Percentiles rank a stretch among this genome's conserved stretches.
Conservation (phyloP, 169 alveolate species). For the Babesia bigemina region DNA sequence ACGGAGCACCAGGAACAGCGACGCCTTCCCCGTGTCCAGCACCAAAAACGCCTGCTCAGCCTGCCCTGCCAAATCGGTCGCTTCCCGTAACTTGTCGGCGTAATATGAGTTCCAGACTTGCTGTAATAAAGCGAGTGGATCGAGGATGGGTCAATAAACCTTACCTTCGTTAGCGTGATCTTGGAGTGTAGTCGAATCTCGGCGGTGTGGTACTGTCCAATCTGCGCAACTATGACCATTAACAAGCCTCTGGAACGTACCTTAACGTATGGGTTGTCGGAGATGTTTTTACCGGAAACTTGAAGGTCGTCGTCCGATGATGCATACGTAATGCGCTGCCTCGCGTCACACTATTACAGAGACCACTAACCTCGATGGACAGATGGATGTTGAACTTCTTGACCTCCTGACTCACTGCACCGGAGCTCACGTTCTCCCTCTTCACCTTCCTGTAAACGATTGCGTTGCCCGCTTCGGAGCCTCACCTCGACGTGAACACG, state of each 20-base stretch:
- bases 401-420: slow-evolving; percentile 51
- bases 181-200: slow-evolving; percentile 69
- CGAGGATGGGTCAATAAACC: neutral
- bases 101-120: slow-evolving; percentile 52
- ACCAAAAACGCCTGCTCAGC: slow-evolving; percentile 64
- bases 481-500: slow-evolving; percentile 65
- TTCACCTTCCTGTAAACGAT: slow-evolving; percentile 45
- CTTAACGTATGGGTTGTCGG: slow-evolving; percentile 65
- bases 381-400: slow-evolving; percentile 63
- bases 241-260: neutral
- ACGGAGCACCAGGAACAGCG: slow-evolving; percentile 35
- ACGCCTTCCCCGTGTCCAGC: slow-evolving; percentile 51
- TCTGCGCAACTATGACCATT: slow-evolving; percentile 3
- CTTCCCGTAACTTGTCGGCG: slow-evolving; percentile 35
- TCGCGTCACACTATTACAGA: neutral
- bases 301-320: slow-evolving; percentile 69
- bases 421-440: slow-evolving; percentile 28
- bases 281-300: slow-evolving; percentile 69
- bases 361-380: slow-evolving; percentile 37
- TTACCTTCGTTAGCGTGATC: slow-evolving; percentile 68
- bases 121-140: slow-evolving; percentile 30
- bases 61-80: slow-evolving; percentile 22
- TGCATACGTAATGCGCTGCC: slow-evolving; percentile 66
- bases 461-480: too few species aligned
- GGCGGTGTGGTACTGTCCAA: slow-evolving; percentile 79